Conservation (phyloP, 352 stramenopile genomes). For the Globisporangium barbulae region DNA sequence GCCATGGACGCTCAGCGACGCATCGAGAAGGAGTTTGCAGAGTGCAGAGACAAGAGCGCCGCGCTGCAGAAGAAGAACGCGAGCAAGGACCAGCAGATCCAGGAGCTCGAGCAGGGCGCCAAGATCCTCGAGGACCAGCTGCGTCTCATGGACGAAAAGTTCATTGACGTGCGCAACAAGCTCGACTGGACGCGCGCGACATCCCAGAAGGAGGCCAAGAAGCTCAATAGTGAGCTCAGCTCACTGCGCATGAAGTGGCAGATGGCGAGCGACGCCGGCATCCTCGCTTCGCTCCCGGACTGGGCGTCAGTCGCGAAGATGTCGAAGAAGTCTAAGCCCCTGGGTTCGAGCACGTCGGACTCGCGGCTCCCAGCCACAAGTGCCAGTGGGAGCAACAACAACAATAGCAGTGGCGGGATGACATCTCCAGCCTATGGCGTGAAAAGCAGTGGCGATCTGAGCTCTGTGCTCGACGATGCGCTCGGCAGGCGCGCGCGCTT, state of each 20-base stretch:
- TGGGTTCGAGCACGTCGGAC: slow-evolving; percentile 53
- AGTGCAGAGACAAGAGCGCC: slow-evolving; percentile 55
- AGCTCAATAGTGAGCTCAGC: slow-evolving; percentile 57
- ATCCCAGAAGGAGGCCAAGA: slow-evolving; percentile 80
- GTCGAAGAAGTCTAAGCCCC: slow-evolving; percentile 32
- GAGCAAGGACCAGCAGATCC: slow-evolving; percentile 82
- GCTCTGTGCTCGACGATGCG: slow-evolving; percentile 28
- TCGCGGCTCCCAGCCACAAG: slow-evolving; percentile 27
- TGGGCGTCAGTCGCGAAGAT: slow-evolving; percentile 32
- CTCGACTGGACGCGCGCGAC: slow-evolving; percentile 91
- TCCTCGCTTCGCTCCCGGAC: slow-evolving; percentile 40
- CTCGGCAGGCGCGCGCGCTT: slow-evolving; percentile 34
- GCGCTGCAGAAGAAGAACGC: slow-evolving; percentile 78
- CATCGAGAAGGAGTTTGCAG: slow-evolving; percentile 77
- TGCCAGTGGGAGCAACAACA: slow-evolving; percentile 19
- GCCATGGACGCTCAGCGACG: slow-evolving; percentile 71
- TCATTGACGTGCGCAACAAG: slow-evolving; percentile 95
- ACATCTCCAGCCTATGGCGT: slow-evolving; percentile 14
- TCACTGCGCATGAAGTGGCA: slow-evolving; percentile 76
- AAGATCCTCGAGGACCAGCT: slow-evolving; percentile 96
- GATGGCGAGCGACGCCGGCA: slow-evolving; percentile 55
- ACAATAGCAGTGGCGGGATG: slow-evolving; percentile 16
- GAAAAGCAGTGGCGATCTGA: neutral
- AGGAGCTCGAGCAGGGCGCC: slow-evolving; percentile 90
- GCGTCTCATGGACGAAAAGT: slow-evolving; percentile 97